Evolutionary conservation across 148 eudicot species (phyloP), one percentile per base, ranked within the genome.

Genomic region (Chenopodium berlandieri): DNA sequence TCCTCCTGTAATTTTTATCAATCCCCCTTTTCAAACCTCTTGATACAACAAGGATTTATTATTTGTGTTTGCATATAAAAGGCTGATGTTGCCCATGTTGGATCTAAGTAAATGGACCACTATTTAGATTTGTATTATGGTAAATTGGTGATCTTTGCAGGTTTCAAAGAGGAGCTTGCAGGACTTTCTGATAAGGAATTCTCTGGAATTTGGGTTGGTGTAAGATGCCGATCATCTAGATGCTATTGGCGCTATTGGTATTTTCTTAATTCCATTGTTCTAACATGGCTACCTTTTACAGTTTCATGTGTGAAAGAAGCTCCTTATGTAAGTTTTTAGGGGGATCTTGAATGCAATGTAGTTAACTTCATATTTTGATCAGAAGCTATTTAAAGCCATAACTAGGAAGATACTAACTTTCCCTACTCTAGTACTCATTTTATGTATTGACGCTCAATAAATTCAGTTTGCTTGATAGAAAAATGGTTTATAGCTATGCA

Each of bases 181-280:
- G 94, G 98, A 72, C 73, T 54, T 71, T 78, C 69, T 76, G 79
- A 85, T 73, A 73, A 78, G 73, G 85, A 81, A 69, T 60, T 64
- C 70, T 52, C 73, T 89, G 75, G 98, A 96, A 82, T 96, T 90
- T 84, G 94, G 94, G 46, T 93, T 96, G 63, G 99, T 94, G 79
- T 98, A 96, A 90, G 99, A 96, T 92, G 99, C 98, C 81, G 98
- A 96, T 85, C 94, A 95, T 66, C 99, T 96, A 80, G 99, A 96
- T 88, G 99, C 99, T 63, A 94, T 96, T 88, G 99, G 99, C 75
- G 99, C 99, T 68, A 91, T 95, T 75, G 98, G 98, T 95, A 88
- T 78, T 75, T 76, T n/a, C 47, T 60, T 50, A 66, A 64, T 64
- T 63, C 27, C 13, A 37, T 47, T 25, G 13, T 47, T 72, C 23